Base-by-base conservation (phyloP, 768 basidiomycete species). In the Mrakia frigida region DNA sequence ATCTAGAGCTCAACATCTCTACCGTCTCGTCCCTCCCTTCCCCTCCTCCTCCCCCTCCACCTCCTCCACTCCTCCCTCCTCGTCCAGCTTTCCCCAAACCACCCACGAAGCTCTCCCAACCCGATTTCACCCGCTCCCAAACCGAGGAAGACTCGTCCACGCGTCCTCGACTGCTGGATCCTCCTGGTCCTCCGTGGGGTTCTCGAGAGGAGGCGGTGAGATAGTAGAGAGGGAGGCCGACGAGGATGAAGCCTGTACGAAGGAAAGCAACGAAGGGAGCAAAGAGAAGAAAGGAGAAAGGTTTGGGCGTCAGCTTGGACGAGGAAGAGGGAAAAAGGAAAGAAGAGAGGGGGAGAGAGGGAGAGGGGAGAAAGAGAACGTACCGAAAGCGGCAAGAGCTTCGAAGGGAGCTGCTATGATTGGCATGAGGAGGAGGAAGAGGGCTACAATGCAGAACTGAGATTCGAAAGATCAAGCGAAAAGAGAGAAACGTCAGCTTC, bases 351-450 rank as follows among this genome's bases (percentile, higher is more conserved):
- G 37, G n/a, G 52, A 11, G 53, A n/a, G 52, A 59, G 14, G 14
- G 23, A 53, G 41, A 53, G 23, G 3, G 14, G 37, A 4, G 52
- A 37, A 31, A 59, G 21, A n/a, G 21, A 23, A 76, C 75, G 56
- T 16, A 94, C 94, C 90, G 74, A 97, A 86, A 9, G 94, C 95
- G 11, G 94, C 90, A 9, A 92, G 82, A 0, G 95, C 94, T 82
- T 96, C 91, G 21, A 90, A 84, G 10, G 96, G 96, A 31, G 95
- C 94, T 4, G 96, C 96, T 75, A 95, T 90, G 70, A 96, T 86
- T 2, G 95, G 94, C 93, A 99, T 96, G 80, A 90, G 91, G 14
- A 99, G 85, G 72, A 98, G 86, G 84, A 95, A 95, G 70, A 94
- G 85, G 3, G 94, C 93, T 16, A 94, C 91, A 31, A 63, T 33